phyloP scores from a whole-genome alignment of 352 stramenopile species.

The Phytophthora foliorum region DNA sequence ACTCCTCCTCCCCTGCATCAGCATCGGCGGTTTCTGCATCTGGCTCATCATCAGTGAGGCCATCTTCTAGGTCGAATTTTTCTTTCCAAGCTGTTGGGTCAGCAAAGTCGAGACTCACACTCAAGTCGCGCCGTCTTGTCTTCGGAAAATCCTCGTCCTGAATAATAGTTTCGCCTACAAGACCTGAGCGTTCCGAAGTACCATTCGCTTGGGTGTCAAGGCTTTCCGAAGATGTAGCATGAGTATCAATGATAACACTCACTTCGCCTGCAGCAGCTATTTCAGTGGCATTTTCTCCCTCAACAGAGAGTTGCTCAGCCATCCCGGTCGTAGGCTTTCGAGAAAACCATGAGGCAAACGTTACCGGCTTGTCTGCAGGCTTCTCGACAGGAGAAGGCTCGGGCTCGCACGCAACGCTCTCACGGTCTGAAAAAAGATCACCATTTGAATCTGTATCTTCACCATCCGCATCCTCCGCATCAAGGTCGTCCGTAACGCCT shows the following conservation, averaged over 20 bases:
- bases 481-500: slow-evolving; percentile 17
- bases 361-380: slow-evolving; percentile 21
- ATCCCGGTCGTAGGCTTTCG: slow-evolving; percentile 25
- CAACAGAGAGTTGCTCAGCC: not conserved
- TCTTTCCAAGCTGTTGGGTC: slow-evolving; percentile 76
- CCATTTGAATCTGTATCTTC: slow-evolving; percentile 41
- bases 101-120: slow-evolving; percentile 78
- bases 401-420: slow-evolving; percentile 15
- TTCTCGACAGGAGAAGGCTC: slow-evolving; percentile 26
- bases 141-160: slow-evolving; percentile 42
- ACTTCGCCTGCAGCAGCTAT: not conserved
- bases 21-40: slow-evolving; percentile 43
- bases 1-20: slow-evolving; percentile 12
- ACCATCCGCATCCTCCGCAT: slow-evolving; percentile 40
- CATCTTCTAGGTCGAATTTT: slow-evolving; percentile 82
- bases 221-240: slow-evolving; percentile 14
- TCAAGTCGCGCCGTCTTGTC: slow-evolving; percentile 61
- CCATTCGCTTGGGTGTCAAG: not conserved
- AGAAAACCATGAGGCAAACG: slow-evolving; percentile 48
- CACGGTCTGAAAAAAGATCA: slow-evolving; percentile 26
- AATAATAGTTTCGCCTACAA: slow-evolving; percentile 25
- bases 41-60: slow-evolving; percentile 59
- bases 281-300: not conserved
- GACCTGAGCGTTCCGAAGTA: slow-evolving; percentile 1
- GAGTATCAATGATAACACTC: not conserved